These are phyloP conservation scores for Cladosporium sp. DNA, from an alignment of 2,329 filamentous ascomycete species.

Conservation along the genomic window DNA sequence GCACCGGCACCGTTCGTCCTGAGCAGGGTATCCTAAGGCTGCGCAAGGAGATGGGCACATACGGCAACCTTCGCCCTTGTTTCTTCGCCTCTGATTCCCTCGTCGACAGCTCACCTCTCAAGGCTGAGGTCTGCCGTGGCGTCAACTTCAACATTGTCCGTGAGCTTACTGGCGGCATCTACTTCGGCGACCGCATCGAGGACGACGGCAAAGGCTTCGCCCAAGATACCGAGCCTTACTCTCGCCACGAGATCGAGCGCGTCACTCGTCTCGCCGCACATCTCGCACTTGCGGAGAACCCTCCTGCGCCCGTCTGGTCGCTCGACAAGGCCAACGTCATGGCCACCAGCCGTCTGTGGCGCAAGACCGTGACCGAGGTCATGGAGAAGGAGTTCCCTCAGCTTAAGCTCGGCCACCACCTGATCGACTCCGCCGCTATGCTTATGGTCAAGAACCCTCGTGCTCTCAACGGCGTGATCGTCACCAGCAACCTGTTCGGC, in stretches of 20 bases:
- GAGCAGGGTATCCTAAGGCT: constrained; percentile 89
- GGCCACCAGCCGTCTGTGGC: constrained; percentile 84
- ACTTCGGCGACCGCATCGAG: constrained; percentile 88
- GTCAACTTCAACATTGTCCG: constrained; percentile 91
- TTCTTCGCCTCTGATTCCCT: constrained; percentile 88
- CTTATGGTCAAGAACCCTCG: constrained; percentile 92
- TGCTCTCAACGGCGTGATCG: constrained; percentile 80
- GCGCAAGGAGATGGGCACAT: constrained; percentile 89
- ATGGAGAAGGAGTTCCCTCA: constrained; percentile 88
- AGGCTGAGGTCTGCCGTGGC: constrained; percentile 76
- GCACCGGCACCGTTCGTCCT: constrained; percentile 78
- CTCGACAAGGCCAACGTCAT: constrained; percentile 97
- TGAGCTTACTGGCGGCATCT: constrained; percentile 88
- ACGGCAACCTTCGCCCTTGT: constrained; percentile 93
- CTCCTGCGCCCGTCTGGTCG: constrained; percentile 66
- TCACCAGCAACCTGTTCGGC: constrained; percentile 91
- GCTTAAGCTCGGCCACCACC: constrained; percentile 77
- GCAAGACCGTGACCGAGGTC: constrained; percentile 77
- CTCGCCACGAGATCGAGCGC: constrained; percentile 78
- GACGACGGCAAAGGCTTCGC: constrained; percentile 70
- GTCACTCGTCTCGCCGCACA: constrained; percentile 77
- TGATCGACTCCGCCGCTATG: constrained; percentile 97
- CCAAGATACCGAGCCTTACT: constrained; percentile 83
- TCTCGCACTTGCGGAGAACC: constrained; percentile 65
- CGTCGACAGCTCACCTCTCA: constrained; percentile 80